Conservation (phyloP, 108 stramenopile species). For the Stephanodiscus triporus region DNA sequence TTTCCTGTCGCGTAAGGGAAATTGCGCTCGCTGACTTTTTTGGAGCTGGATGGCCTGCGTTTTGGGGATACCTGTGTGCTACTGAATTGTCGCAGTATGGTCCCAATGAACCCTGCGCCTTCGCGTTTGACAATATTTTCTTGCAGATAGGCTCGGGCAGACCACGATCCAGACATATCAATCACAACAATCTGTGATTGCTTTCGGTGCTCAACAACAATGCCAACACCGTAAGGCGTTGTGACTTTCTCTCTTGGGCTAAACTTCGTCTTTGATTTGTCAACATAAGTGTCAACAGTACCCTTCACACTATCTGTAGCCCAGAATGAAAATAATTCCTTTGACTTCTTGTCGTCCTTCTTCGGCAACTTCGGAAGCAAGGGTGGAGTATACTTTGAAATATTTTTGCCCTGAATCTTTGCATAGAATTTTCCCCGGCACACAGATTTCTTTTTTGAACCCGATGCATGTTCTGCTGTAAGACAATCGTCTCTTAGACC, state of each 20-base stretch:
- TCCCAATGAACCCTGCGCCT: slow-evolving; percentile 64
- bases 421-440: slow-evolving; percentile 39
- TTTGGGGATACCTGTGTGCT: slow-evolving; percentile 28
- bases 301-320: slow-evolving; percentile 45
- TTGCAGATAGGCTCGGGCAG: slow-evolving; percentile 69
- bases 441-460: slow-evolving; percentile 5
- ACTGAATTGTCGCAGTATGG: slow-evolving; percentile 52
- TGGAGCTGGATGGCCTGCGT: slow-evolving; percentile 29
- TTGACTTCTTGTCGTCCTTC: slow-evolving; percentile 54
- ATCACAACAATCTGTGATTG: slow-evolving; percentile 70
- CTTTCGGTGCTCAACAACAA: slow-evolving; percentile 71
- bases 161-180: slow-evolving; percentile 71
- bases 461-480: not conserved
- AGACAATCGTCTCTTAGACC: not conserved
- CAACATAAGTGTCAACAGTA: slow-evolving; percentile 45
- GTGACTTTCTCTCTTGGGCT: slow-evolving; percentile 72
- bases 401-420: slow-evolving; percentile 61
- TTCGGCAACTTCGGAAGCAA: slow-evolving; percentile 59
- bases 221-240: slow-evolving; percentile 81
- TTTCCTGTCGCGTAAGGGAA: slow-evolving; percentile 68
- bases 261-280: slow-evolving; percentile 48
- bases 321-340: slow-evolving; percentile 77
- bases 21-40: slow-evolving; percentile 40
- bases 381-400: slow-evolving; percentile 76
- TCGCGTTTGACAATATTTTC: slow-evolving; percentile 59